A percentile compares a stretch with the other conserved stretches of the same genome.
phyloP scores from a whole-genome alignment of 345 rosid species.

The Rhodomyrtus tomentosa region DNA sequence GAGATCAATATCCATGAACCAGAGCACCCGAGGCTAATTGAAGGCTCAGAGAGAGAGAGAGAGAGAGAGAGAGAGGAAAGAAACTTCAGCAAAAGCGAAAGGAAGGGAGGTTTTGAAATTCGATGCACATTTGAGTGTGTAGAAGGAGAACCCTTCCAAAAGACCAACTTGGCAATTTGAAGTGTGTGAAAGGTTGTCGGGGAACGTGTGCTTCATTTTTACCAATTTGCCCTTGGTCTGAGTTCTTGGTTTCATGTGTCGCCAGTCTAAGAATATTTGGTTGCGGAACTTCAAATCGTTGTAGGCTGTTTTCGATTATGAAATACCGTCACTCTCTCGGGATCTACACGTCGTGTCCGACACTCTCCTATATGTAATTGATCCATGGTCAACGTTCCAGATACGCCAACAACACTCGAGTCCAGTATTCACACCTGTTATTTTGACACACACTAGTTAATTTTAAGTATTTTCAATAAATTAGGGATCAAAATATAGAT shows the following conservation, averaged over 20 bases:
- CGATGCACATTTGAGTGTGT: conserved; percentile 32
- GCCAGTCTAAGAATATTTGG: not conserved
- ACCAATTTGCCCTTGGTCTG: conserved; percentile 24
- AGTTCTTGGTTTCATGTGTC: not conserved
- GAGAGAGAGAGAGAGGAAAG: conserved; percentile 7
- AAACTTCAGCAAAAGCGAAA: conserved; percentile 32
- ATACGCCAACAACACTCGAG: too few species aligned
- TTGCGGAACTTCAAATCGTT: not conserved
- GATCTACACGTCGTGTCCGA: too few species aligned
- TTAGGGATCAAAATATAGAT: too few species aligned
- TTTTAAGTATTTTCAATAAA: too few species aligned
- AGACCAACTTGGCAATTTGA: conserved; percentile 9
- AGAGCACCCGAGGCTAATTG: conserved; percentile 29
- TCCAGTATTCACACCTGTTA: too few species aligned
- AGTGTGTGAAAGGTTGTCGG: conserved; percentile 17
- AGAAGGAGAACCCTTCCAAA: conserved; percentile 19
- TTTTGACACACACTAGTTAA: too few species aligned
- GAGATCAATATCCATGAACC: conserved; percentile 99
- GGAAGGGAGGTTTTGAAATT: conserved; percentile 44
- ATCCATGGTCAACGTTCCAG: too few species aligned
- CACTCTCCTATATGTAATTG: too few species aligned
- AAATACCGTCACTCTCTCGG: too few species aligned
- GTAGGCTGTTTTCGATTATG: not conserved
- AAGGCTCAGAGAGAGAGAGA: conserved; percentile 1
- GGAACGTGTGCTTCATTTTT: conserved; percentile 7